Percentiles rank a stretch among this genome's conserved stretches.
phyloP scores from a whole-genome alignment of 129 eudicot genomes.

The Flaveria bidentis region DNA sequence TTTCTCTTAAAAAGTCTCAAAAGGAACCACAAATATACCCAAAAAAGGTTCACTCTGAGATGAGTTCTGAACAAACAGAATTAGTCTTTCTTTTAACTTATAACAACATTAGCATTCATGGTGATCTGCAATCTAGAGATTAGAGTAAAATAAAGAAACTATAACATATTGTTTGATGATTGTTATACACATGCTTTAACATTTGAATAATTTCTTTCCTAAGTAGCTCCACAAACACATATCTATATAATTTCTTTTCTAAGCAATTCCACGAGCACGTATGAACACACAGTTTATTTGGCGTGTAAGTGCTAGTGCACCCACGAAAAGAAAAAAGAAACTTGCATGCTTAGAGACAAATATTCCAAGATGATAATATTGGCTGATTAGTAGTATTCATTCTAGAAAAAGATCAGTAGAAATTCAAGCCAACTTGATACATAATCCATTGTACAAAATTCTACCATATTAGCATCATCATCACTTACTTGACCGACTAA shows the following conservation, averaged over 20 bases:
- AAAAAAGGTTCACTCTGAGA: background rate
- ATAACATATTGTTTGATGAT: background rate
- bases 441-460: slow-evolving; percentile 14
- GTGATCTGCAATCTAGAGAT: background rate
- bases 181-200: slow-evolving; percentile 2
- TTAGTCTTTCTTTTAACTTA: background rate
- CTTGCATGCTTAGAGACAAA: slow-evolving; percentile 31
- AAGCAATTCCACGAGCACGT: slow-evolving; percentile 11
- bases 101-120: background rate
- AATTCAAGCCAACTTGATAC: slow-evolving; percentile 24
- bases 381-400: background rate
- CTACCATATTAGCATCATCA: slow-evolving; percentile 28
- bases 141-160: background rate
- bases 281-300: slow-evolving; percentile 11
- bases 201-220: slow-evolving; percentile 21
- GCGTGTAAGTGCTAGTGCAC: slow-evolving; percentile 12
- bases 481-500: slow-evolving; percentile 32
- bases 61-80: background rate
- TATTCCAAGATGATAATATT: slow-evolving; percentile 19
- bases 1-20: background rate
- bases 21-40: slow-evolving; percentile 16
- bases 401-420: background rate
- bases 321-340: slow-evolving; percentile 10
- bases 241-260: slow-evolving; percentile 7
- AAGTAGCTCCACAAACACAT: slow-evolving; percentile 1